A percentile compares a stretch with the other conserved stretches of the same genome.
phyloP scores from a whole-genome alignment of 1,139 yeast species.

The Tardiomyces depauwii region DNA sequence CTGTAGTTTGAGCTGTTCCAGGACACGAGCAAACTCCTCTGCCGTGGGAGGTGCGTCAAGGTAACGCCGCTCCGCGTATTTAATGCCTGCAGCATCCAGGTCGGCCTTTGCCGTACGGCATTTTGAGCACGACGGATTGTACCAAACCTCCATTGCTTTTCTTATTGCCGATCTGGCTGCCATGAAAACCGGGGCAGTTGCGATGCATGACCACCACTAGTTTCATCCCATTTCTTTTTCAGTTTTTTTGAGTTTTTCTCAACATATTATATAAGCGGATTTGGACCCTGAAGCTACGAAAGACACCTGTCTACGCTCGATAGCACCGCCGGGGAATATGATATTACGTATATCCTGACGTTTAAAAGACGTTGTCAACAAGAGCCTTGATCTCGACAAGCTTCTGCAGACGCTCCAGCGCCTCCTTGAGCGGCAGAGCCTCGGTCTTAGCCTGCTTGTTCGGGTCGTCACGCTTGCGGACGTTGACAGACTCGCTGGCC shows the following conservation, averaged over 20 bases:
- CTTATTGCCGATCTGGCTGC: not conserved
- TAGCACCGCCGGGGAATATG: not conserved
- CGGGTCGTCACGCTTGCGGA: conserved; percentile 85
- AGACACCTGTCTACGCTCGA: not conserved
- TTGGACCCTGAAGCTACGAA: not conserved
- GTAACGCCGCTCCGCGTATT: not conserved
- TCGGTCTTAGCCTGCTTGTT: conserved; percentile 86
- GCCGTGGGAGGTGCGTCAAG: not conserved
- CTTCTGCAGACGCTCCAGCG: conserved; percentile 30
- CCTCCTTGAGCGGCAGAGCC: conserved; percentile 57
- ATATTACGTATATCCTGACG: not conserved
- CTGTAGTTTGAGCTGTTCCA: not conserved
- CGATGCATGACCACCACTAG: too few relatives aligned
- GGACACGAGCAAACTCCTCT: not conserved
- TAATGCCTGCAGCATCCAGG: not conserved
- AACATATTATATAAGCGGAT: not conserved
- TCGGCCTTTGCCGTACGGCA: not conserved
- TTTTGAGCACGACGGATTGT: not conserved
- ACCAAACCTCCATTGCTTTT: not conserved
- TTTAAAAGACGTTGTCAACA: conserved; percentile 6
- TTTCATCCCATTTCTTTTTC: too few relatives aligned
- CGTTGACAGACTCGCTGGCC: conserved; percentile 65
- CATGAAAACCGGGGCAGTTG: too few relatives aligned
- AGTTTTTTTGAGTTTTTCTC: too few relatives aligned
- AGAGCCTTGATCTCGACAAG: conserved; percentile 13